A percentile compares a stretch with the other conserved stretches of the same genome.
phyloP scores from a whole-genome alignment of 1,284 basidiomycete species.

The Puccinia horiana region DNA sequence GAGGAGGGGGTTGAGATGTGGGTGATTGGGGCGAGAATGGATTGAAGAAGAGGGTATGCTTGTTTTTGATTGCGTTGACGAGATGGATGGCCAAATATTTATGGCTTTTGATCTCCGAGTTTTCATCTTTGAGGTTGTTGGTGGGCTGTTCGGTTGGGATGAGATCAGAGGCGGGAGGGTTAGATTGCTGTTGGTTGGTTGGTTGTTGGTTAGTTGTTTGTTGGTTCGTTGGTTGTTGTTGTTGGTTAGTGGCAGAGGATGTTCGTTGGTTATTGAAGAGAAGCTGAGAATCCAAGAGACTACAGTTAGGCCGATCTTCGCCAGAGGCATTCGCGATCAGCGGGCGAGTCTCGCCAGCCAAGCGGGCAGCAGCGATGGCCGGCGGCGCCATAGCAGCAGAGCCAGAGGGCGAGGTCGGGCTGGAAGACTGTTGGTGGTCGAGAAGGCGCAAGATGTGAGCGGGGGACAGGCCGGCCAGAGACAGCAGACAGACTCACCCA shows the following conservation, averaged over 20 bases:
- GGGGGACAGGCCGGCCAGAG: conserved; percentile 8
- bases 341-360: no score
- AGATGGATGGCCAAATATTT: conserved; percentile 7
- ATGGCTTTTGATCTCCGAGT: background rate
- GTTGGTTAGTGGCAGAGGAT: no score
- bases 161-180: background rate
- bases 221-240: background rate
- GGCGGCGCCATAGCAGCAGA: no score
- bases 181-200: background rate
- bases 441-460: background rate
- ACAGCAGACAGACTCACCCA: background rate
- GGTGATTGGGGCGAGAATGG: background rate
- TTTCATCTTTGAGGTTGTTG: background rate
- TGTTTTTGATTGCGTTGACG: background rate
- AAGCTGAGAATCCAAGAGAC: no score
- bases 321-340: no score
- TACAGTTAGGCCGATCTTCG: no score
- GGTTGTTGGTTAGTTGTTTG: background rate
- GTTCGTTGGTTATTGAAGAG: no score
- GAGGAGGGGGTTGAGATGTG: background rate
- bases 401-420: no score
- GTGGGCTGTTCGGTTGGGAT: background rate
- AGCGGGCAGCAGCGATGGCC: no score
- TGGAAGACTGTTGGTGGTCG: conserved; percentile 5
- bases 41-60: background rate